Evolutionary conservation across 441 rosid species (phyloP).

Genomic region (Kokia cookei): DNA sequence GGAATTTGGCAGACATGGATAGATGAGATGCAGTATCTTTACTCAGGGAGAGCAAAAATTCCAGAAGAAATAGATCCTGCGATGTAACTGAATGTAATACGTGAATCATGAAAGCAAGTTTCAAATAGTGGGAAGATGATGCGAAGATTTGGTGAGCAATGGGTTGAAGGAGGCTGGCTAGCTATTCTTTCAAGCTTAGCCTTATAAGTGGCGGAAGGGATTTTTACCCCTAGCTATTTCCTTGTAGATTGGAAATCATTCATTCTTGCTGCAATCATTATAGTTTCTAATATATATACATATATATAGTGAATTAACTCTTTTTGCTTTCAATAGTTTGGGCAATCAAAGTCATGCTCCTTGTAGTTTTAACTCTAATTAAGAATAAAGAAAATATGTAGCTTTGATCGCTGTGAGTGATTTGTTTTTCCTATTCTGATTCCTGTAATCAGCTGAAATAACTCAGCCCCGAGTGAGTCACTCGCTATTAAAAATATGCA

Average conservation of each 20-base stretch:
- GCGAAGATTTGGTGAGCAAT: neutral
- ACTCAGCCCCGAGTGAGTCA: no score
- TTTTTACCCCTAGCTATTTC: neutral
- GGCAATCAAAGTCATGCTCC: neutral
- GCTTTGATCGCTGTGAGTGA: neutral
- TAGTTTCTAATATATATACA: neutral
- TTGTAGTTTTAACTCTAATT: neutral
- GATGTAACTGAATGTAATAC: neutral
- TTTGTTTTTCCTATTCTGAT: neutral
- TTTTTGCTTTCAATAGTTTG: neutral
- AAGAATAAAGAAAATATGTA: neutral
- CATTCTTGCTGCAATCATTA: neutral
- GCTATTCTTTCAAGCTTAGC: neutral
- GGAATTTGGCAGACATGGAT: conserved; percentile 55
- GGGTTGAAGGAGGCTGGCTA: neutral
- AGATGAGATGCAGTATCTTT: conserved; percentile 68
- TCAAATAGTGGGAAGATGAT: neutral
- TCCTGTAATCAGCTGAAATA: no score
- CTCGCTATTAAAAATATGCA: conserved; percentile 1
- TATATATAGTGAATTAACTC: neutral
- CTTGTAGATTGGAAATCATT: neutral
- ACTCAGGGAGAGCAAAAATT: conserved; percentile 34
- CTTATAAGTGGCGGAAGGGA: neutral
- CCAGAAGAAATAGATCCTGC: conserved; percentile 42
- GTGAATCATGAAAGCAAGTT: neutral